Conservation (phyloP, 352 stramenopile species). For the Phytophthora hybrid region DNA sequence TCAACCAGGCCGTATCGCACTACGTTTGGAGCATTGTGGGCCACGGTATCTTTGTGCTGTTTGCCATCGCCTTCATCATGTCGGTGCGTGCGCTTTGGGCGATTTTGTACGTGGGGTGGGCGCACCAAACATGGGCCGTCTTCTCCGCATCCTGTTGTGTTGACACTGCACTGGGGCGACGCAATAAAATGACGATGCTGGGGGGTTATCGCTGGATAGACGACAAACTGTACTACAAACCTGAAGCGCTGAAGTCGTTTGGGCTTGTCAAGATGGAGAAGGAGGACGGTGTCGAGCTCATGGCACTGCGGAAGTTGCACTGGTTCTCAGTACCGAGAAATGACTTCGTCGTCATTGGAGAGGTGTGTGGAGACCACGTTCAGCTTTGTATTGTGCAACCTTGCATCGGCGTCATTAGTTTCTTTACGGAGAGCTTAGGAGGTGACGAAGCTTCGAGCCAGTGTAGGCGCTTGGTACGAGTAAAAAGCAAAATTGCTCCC, state of each 20-base stretch:
- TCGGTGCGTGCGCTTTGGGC: conserved; percentile 18
- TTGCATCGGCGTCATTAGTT: conserved; percentile 10
- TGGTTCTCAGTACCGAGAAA: conserved; percentile 23
- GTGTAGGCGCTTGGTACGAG: background rate
- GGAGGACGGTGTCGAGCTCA: conserved; percentile 10
- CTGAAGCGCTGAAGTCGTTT: conserved; percentile 24
- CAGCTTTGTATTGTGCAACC: conserved; percentile 13
- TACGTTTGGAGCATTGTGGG: conserved; percentile 39
- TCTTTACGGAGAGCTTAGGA: conserved; percentile 17
- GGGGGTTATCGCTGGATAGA: conserved; percentile 26
- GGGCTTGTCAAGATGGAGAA: conserved; percentile 27
- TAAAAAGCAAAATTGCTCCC: conserved; percentile 1
- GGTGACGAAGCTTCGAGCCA: background rate
- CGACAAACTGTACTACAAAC: conserved; percentile 25
- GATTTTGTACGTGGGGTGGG: conserved; percentile 27
- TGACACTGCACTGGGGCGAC: conserved; percentile 24
- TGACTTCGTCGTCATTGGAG: conserved; percentile 23
- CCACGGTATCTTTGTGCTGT: conserved; percentile 31
- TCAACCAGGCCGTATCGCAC: background rate
- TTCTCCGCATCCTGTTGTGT: conserved; percentile 21
- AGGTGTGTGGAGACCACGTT: conserved; percentile 9
- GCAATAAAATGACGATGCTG: conserved; percentile 38
- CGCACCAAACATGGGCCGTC: conserved; percentile 16
- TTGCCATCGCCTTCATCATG: conserved; percentile 22
- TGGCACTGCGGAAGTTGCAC: conserved; percentile 26